Base-by-base conservation (phyloP, 1,139 yeast genomes). In the Pichia sp. region DNA sequence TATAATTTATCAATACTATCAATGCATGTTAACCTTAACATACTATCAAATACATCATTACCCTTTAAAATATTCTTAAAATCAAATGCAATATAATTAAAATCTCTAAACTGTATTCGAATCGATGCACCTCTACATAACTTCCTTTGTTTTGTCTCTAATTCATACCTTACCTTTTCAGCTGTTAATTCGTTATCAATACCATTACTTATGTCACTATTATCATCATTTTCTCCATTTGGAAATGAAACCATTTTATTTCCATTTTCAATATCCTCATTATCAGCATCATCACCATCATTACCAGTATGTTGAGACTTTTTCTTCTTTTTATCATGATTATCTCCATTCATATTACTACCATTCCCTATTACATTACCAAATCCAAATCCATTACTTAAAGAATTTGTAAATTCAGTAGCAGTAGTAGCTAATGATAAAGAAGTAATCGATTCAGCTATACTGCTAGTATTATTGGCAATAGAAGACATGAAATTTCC, bases 21-120 rank as follows among this genome's bases (percentile, higher is more conserved):
- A 27, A 81, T 70, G 52, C 82, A 81, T 1, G 95, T 83, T 49
- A 87, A 72, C 46, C 76, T 77, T 70, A 87, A 77, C 51, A 93
- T 73, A 53, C 87, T 81, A 44, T 83, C 86, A 64, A 77, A 89
- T 2, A 84, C 95, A 53, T 86, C 95, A 34, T 71, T 71, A 53
- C 96, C 86, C 30, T 79, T 75, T 18, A 70, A 61, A 49, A 83
- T 84, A 60, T 77, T 76, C 33, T 67, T 67, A 65, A 93, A 87
- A 64, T 87, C 93, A 62, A 93, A 76, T 25, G 95, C 82, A 52
- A 90, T 73, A 61, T 80, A 87, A n/a, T 93, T 85, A 68, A 89
- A 93, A 67, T 93, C 98, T 58, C 89, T 83, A 64, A 97, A 88
- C 45, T 83, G 79, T 16, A 93, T 68, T 47, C 95, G 78, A 48